Conservation (phyloP, 179 eudicot genomes). For the Vitellaria paradoxa region DNA sequence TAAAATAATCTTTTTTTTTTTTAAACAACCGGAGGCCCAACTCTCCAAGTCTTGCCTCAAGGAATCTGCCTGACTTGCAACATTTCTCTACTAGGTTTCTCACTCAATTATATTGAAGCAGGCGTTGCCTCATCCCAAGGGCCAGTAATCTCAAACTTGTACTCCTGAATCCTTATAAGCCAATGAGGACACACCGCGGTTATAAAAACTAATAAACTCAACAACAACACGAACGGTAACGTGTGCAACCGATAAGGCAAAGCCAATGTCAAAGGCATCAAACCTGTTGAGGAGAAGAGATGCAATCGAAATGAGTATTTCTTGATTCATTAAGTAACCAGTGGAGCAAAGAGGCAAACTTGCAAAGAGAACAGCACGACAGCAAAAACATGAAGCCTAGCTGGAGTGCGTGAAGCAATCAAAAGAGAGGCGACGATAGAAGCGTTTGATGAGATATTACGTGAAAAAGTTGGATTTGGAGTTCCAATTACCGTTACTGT, state of each 20-base stretch:
- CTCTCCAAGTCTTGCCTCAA: no score
- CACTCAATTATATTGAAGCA: conserved; percentile 79
- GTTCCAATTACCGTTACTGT: conserved; percentile 61
- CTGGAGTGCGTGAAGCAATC: conserved; percentile 90
- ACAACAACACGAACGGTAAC: conserved; percentile 54
- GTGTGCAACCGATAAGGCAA: conserved; percentile 50
- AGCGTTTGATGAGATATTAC: conserved; percentile 81
- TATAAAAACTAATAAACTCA: conserved; percentile 28
- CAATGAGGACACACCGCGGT: conserved; percentile 85
- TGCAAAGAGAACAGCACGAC: conserved; percentile 77
- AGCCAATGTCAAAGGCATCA: conserved; percentile 55
- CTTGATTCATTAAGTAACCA: conserved; percentile 70
- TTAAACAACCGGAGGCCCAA: no score
- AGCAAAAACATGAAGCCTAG: conserved; percentile 85
- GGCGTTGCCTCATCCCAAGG: conserved; percentile 99
- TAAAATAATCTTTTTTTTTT: no score
- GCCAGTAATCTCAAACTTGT: conserved; percentile 92
- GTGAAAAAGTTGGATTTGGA: conserved; percentile 46
- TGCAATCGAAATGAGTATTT: conserved; percentile 43
- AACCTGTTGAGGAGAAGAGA: conserved; percentile 29
- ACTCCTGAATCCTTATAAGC: conserved; percentile 87
- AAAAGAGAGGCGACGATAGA: conserved; percentile 91
- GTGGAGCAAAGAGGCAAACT: conserved; percentile 87
- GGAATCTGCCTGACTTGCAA: no score
- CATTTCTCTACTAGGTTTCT: conserved; percentile 17